These are phyloP conservation scores for Lactifluus subvellereus DNA, from an alignment of 768 basidiomycete genomes.

Conservation along the genomic window DNA sequence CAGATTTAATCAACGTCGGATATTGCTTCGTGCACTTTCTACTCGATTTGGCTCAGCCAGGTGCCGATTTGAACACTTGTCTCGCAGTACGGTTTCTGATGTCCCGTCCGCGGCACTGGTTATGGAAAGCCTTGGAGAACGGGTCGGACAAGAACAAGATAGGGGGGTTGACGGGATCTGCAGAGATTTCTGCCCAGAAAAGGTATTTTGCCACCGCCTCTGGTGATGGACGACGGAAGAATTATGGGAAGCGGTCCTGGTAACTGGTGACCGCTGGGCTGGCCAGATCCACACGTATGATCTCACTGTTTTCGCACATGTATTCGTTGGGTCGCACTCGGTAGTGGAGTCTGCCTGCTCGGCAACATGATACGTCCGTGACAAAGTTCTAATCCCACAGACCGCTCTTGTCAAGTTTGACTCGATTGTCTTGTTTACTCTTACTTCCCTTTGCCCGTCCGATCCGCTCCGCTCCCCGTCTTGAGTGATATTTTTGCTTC, in stretches of 20 bases:
- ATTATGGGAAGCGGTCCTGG: not conserved
- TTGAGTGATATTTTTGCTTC: slow-evolving; percentile 74
- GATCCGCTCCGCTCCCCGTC: slow-evolving; percentile 51
- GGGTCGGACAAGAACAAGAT: not conserved
- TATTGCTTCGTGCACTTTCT: slow-evolving; percentile 4
- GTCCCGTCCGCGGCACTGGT: slow-evolving; percentile 11
- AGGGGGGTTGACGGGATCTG: slow-evolving; percentile 18
- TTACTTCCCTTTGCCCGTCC: slow-evolving; percentile 79
- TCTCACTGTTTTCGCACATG: slow-evolving; percentile 5
- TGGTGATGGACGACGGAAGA: not conserved
- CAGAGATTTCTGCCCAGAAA: slow-evolving; percentile 7
- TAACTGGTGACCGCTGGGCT: not conserved
- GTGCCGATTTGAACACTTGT: slow-evolving; percentile 8
- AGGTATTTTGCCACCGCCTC: slow-evolving; percentile 2
- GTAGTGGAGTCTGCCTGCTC: slow-evolving; percentile 5
- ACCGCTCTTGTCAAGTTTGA: slow-evolving; percentile 37
- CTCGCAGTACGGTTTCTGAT: not conserved
- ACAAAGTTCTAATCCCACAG: slow-evolving; percentile 45
- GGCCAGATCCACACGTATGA: not conserved
- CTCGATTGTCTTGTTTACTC: slow-evolving; percentile 68
- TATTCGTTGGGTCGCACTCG: slow-evolving; percentile 1
- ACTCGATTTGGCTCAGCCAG: slow-evolving; percentile 11
- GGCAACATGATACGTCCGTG: slow-evolving; percentile 17
- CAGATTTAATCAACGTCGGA: slow-evolving; percentile 20
- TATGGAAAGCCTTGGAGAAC: slow-evolving; percentile 4